Evolutionary conservation across 768 basidiomycete genomes (phyloP).

Genomic region (Psilocybe cubensis): DNA sequence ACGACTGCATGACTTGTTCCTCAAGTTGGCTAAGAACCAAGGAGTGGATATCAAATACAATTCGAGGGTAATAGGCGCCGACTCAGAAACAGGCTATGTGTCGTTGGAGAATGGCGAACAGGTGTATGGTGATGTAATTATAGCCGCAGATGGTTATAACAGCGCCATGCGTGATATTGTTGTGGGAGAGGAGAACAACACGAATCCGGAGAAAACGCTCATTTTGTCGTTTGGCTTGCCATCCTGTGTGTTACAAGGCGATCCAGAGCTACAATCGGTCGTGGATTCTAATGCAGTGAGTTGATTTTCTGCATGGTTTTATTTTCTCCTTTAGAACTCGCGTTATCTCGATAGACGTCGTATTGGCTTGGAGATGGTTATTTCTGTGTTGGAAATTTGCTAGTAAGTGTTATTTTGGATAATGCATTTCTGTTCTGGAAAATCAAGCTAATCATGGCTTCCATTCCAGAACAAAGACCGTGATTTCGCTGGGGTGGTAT

Average conservation of each 20-base stretch:
- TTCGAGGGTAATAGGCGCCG: conserved; percentile 35
- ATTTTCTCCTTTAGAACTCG: background rate
- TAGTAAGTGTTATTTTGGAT: conserved; percentile 21
- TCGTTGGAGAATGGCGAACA: conserved; percentile 44
- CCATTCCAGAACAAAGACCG: conserved; percentile 25
- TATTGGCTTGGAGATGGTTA: conserved; percentile 26
- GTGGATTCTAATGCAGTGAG: conserved; percentile 33
- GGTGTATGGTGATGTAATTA: conserved; percentile 53
- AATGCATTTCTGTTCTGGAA: background rate
- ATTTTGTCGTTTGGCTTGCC: conserved; percentile 37
- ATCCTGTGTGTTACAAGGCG: conserved; percentile 29
- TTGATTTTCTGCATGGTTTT: background rate
- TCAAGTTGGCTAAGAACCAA: conserved; percentile 45
- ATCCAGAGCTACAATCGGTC: conserved; percentile 34
- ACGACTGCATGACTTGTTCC: conserved; percentile 52
- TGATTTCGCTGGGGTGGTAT: conserved; percentile 30
- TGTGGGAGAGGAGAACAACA: conserved; percentile 24
- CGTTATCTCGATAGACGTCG: conserved; percentile 15
- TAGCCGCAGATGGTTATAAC: conserved; percentile 62
- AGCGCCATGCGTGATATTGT: conserved; percentile 41
- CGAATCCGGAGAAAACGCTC: conserved; percentile 24
- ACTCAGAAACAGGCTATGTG: conserved; percentile 35
- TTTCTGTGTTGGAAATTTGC: conserved; percentile 30
- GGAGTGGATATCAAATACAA: conserved; percentile 53
- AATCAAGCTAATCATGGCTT: conserved; percentile 6